Conservation (phyloP, 371 early-diverging fungal genomes). For the Parasitella parasitica region DNA sequence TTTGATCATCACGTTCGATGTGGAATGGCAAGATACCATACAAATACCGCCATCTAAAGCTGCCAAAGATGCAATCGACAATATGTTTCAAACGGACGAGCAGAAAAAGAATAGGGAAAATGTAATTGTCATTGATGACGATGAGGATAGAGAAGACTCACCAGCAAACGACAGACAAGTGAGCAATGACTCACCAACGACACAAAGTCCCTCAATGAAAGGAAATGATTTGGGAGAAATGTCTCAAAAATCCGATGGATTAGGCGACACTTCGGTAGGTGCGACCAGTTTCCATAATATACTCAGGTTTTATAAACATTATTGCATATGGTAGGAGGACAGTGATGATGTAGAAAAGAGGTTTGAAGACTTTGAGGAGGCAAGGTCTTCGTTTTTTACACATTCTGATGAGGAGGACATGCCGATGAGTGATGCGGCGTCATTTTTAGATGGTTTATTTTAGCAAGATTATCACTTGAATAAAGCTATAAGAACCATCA, state of each 20-base stretch:
- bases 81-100: background rate
- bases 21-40: background rate
- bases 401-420: too few relatives aligned
- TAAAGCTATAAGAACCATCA: too few relatives aligned
- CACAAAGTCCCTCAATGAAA: background rate
- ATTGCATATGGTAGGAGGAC: too few relatives aligned
- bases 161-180: background rate
- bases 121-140: slow-evolving; percentile 12
- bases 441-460: too few relatives aligned
- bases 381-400: too few relatives aligned
- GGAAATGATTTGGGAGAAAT: background rate
- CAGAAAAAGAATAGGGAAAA: background rate
- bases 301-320: too few relatives aligned
- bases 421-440: too few relatives aligned
- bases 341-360: too few relatives aligned
- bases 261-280: background rate
- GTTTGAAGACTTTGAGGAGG: too few relatives aligned
- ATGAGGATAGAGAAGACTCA: background rate
- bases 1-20: slow-evolving; percentile 1
- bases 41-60: background rate
- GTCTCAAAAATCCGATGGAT: background rate
- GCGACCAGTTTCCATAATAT: too few relatives aligned
- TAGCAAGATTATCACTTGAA: too few relatives aligned
- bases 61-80: background rate
- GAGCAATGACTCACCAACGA: background rate